Conservation (phyloP, 768 basidiomycete species). For the Tephrocybe sp. region DNA sequence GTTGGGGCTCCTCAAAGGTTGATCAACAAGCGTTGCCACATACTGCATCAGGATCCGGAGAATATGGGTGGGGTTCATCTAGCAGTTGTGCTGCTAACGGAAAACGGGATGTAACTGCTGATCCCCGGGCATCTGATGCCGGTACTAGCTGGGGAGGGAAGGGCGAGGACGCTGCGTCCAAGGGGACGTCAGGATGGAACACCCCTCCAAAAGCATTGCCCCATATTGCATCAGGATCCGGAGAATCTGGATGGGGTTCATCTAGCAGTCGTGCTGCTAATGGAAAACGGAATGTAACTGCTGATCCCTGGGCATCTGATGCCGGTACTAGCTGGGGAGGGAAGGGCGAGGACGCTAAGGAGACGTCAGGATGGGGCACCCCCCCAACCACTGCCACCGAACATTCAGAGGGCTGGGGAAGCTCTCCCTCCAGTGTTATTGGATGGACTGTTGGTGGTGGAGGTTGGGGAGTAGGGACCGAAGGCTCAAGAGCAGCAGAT, state of each 20-base stretch:
- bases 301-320: not conserved
- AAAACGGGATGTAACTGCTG: not conserved
- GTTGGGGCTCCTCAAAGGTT: slow-evolving; percentile 5
- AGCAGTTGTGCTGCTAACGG: not conserved
- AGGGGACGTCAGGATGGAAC: slow-evolving; percentile 1
- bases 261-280: not conserved
- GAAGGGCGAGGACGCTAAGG: not conserved
- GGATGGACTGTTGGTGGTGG: too few relatives aligned
- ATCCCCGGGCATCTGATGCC: not conserved
- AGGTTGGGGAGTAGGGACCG: not conserved
- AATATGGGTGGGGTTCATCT: slow-evolving; percentile 1
- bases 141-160: slow-evolving; percentile 7
- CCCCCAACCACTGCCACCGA: not conserved
- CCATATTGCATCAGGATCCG: not conserved
- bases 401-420: slow-evolving; percentile 6
- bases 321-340: not conserved
- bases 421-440: too few relatives aligned
- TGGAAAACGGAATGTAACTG: not conserved
- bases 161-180: not conserved
- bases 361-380: slow-evolving; percentile 1
- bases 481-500: not conserved
- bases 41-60: not conserved
- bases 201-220: not conserved
- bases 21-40: not conserved
- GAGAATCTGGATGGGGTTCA: slow-evolving; percentile 1